These are phyloP conservation scores for Colletotrichum agaves DNA, from an alignment of 2,329 filamentous ascomycete genomes.

Conservation along the genomic window DNA sequence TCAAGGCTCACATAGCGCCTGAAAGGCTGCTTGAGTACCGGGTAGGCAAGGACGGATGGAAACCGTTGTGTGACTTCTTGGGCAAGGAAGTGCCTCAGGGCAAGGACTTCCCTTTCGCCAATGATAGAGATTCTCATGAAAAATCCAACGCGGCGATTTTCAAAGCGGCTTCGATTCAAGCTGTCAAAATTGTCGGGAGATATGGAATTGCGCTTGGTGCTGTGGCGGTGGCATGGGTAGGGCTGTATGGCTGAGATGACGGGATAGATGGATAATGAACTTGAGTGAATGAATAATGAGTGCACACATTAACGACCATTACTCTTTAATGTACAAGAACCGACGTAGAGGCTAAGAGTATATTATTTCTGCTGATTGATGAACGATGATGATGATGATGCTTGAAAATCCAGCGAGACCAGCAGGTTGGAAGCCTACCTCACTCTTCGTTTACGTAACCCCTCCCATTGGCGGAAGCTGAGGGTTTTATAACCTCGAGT, in stretches of 20 bases:
- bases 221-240: background rate
- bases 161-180: conserved; percentile 50
- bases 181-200: conserved; percentile 36
- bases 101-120: conserved; percentile 47
- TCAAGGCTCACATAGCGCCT: conserved; percentile 27
- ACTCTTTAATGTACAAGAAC: too few relatives aligned
- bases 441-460: background rate
- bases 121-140: conserved; percentile 41
- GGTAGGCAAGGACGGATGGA: conserved; percentile 52
- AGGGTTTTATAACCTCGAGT: too few relatives aligned
- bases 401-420: too few relatives aligned
- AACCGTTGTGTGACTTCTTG: conserved; percentile 54
- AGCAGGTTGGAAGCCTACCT: background rate
- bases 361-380: too few relatives aligned
- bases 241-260: background rate
- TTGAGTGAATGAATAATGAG: too few relatives aligned
- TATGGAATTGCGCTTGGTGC: background rate
- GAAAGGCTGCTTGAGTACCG: conserved; percentile 32
- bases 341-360: too few relatives aligned
- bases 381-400: background rate
- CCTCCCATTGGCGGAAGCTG: conserved; percentile 11
- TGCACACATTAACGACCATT: too few relatives aligned
- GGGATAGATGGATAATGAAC: too few relatives aligned
- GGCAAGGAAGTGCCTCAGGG: conserved; percentile 47
- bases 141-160: background rate